A percentile compares a stretch with the other conserved stretches of the same genome.
Conservation (phyloP, 257 asterid genomes). For the Forsythia viridissima region DNA sequence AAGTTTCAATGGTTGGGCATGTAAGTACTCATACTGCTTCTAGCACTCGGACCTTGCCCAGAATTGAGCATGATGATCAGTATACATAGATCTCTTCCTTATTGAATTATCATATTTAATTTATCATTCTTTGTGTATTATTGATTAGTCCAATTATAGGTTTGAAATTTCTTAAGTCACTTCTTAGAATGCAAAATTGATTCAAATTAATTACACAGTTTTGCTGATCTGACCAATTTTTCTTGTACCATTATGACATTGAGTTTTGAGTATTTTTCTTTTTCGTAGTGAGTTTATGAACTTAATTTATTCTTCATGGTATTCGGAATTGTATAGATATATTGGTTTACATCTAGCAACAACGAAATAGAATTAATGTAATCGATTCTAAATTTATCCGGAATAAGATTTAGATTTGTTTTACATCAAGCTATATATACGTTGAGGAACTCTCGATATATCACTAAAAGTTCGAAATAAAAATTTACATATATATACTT, state of each 20-base stretch:
- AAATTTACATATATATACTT: no score
- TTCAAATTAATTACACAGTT: conserved; percentile 22
- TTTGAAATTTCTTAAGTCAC: not conserved
- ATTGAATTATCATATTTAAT: not conserved
- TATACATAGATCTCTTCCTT: conserved; percentile 34
- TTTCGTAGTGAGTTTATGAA: not conserved
- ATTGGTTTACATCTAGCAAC: no score
- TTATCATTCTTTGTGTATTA: conserved; percentile 27
- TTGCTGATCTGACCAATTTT: conserved; percentile 26
- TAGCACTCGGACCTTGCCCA: conserved; percentile 65
- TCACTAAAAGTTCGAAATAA: no score
- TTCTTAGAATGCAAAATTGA: conserved; percentile 20
- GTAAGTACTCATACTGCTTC: conserved; percentile 78
- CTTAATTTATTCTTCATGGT: not conserved
- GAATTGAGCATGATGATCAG: conserved; percentile 56
- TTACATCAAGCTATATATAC: no score
- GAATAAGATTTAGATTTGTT: no score
- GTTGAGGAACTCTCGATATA: no score
- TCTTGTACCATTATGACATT: conserved; percentile 8
- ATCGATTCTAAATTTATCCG: no score
- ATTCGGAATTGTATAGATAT: not conserved
- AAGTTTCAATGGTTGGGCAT: conserved; percentile 96
- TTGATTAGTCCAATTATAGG: conserved; percentile 27
- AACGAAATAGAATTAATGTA: no score
- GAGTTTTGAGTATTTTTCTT: not conserved